Evolutionary conservation across 345 rosid genomes (phyloP).

Genomic region (Eucalyptus tenuipes): DNA sequence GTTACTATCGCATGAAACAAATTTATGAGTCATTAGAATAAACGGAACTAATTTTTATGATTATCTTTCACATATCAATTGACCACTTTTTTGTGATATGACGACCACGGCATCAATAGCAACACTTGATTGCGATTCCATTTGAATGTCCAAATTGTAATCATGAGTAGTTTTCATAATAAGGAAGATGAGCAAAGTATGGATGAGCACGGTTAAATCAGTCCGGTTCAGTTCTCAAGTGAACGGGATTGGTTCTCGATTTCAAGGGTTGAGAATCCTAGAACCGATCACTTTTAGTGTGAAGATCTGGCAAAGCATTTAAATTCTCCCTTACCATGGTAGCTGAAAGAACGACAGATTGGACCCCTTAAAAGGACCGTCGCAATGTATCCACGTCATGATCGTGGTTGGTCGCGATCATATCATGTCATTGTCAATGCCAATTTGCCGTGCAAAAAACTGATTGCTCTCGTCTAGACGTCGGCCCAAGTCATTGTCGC

Average conservation of each 20-base stretch:
- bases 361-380: not conserved
- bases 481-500: not conserved
- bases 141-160: not conserved
- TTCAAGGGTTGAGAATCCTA: not conserved
- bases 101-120: not conserved
- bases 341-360: not conserved
- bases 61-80: too few relatives aligned
- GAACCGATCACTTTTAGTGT: too few relatives aligned
- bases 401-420: not conserved
- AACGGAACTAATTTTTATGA: too few relatives aligned
- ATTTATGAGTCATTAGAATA: not conserved
- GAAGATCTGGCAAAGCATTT: not conserved
- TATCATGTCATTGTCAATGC: not conserved
- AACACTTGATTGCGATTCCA: not conserved
- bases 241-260: too few relatives aligned
- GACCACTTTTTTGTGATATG: too few relatives aligned
- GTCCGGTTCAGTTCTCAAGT: not conserved
- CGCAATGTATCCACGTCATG: not conserved
- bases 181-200: not conserved
- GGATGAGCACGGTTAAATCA: not conserved
- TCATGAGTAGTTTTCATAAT: not conserved
- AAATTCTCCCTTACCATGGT: not conserved
- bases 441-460: not conserved
- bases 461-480: not conserved
- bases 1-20: too few relatives aligned